Percentiles rank a stretch among this genome's conserved stretches.
Conservation (phyloP, 169 alveolate genomes). For the Fabrea salina region DNA sequence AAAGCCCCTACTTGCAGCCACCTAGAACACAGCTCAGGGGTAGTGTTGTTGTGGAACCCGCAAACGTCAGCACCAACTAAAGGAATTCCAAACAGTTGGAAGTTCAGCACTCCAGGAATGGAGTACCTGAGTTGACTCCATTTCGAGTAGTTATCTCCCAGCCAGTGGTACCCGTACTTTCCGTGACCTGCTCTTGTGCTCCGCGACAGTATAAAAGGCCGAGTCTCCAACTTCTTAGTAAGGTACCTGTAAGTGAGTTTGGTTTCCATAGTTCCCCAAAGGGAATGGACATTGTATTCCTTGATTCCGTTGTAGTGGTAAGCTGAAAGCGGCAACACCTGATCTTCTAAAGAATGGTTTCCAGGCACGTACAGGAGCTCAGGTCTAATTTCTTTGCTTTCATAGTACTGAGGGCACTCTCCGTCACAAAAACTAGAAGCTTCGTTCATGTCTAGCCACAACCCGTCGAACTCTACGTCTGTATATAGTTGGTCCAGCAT, state of each 20-base stretch:
- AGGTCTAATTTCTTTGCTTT: conserved; percentile 8
- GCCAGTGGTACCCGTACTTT: conserved; percentile 73
- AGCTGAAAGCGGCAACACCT: neutral
- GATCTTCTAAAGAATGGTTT: neutral
- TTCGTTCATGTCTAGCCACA: conserved; percentile 79
- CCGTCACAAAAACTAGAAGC: conserved; percentile 37
- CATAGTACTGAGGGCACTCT: too few relatives aligned
- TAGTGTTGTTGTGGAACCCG: conserved; percentile 69
- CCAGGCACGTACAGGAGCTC: conserved; percentile 26
- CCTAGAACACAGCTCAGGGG: conserved; percentile 67
- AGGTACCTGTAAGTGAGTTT: conserved; percentile 25
- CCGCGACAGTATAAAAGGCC: conserved; percentile 68
- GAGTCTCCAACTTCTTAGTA: conserved; percentile 11
- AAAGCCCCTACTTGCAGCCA: conserved; percentile 78
- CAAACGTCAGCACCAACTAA: conserved; percentile 79
- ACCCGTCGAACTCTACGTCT: conserved; percentile 53
- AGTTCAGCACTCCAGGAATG: conserved; percentile 67
- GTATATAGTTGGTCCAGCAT: conserved; percentile 43
- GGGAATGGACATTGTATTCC: conserved; percentile 12
- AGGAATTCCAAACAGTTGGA: conserved; percentile 77
- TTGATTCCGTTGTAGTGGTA: conserved; percentile 15
- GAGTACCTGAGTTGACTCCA: conserved; percentile 63
- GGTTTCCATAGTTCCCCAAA: conserved; percentile 45
- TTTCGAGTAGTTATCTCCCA: conserved; percentile 75
- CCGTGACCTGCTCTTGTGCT: conserved; percentile 70